Evolutionary conservation across 2,329 filamentous ascomycete genomes (phyloP).

Genomic region (Ophiostoma ips): DNA sequence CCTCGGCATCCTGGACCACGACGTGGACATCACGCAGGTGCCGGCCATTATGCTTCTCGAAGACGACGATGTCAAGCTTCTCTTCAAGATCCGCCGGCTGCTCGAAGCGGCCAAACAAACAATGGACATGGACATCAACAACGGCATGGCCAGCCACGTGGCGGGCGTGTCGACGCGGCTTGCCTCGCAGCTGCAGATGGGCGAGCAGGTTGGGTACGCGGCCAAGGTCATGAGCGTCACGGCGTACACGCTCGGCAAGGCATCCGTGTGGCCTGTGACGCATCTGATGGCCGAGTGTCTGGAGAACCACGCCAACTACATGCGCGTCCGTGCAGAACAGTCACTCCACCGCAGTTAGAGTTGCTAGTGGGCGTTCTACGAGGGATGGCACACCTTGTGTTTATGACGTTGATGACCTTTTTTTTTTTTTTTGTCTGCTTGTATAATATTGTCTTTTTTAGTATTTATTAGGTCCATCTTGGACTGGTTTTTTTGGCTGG

Average conservation of each 20-base stretch:
- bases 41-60: slow-evolving; percentile 83
- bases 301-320: slow-evolving; percentile 38
- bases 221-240: slow-evolving; percentile 74
- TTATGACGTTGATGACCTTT: no score
- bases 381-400: no score
- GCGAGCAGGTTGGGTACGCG: slow-evolving; percentile 60
- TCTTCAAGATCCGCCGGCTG: slow-evolving; percentile 71
- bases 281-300: slow-evolving; percentile 41
- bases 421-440: no score
- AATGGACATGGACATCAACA: slow-evolving; percentile 44
- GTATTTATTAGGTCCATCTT: no score
- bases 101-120: slow-evolving; percentile 66
- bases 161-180: slow-evolving; percentile 38
- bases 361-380: no score
- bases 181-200: slow-evolving; percentile 29
- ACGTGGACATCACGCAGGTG: slow-evolving; percentile 67
- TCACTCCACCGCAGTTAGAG: slow-evolving; percentile 22
- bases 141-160: slow-evolving; percentile 24
- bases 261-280: slow-evolving; percentile 73
- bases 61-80: slow-evolving; percentile 75
- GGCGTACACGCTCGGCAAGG: slow-evolving; percentile 75
- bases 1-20: slow-evolving; percentile 71
- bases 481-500: no score
- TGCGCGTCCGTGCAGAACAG: slow-evolving; percentile 37
- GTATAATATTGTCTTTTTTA: no score